phyloP scores from a whole-genome alignment of 1,139 yeast species.

The Blastobotrys niveus region DNA sequence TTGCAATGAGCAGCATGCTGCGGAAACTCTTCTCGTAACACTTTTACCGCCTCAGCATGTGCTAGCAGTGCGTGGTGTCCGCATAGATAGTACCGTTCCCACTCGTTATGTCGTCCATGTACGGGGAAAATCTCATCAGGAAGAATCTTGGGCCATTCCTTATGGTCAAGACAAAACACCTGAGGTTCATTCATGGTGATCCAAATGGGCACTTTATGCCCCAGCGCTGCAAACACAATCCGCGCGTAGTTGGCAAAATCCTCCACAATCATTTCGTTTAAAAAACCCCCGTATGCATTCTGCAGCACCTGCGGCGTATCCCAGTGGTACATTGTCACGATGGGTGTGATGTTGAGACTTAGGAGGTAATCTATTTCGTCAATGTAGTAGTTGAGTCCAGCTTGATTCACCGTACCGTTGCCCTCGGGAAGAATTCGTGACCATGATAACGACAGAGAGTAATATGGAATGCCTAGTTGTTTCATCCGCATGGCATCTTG shows the following conservation, averaged over 20 bases:
- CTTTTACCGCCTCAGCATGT: slow-evolving; percentile 32
- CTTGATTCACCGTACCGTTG: slow-evolving; percentile 33
- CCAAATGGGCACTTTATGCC: slow-evolving; percentile 38
- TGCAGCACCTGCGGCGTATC: slow-evolving; percentile 30
- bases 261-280: slow-evolving; percentile 32
- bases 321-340: slow-evolving; percentile 34
- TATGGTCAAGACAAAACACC: slow-evolving; percentile 24
- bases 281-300: slow-evolving; percentile 32
- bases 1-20: slow-evolving; percentile 23
- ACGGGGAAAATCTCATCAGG: slow-evolving; percentile 25
- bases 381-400: slow-evolving; percentile 37
- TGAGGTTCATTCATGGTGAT: slow-evolving; percentile 38
- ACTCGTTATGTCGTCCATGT: slow-evolving; percentile 17
- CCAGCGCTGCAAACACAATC: slow-evolving; percentile 34
- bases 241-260: slow-evolving; percentile 37
- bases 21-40: slow-evolving; percentile 34
- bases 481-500: slow-evolving; percentile 36
- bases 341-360: slow-evolving; percentile 34
- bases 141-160: slow-evolving; percentile 22
- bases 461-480: slow-evolving; percentile 36
- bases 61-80: slow-evolving; percentile 34
- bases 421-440: slow-evolving; percentile 37
- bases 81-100: slow-evolving; percentile 20
- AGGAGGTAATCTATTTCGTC: slow-evolving; percentile 35
- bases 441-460: slow-evolving; percentile 39